These are phyloP conservation scores for Rhodotorula sp. DNA, from an alignment of 1,284 basidiomycete genomes.

Conservation along the genomic window DNA sequence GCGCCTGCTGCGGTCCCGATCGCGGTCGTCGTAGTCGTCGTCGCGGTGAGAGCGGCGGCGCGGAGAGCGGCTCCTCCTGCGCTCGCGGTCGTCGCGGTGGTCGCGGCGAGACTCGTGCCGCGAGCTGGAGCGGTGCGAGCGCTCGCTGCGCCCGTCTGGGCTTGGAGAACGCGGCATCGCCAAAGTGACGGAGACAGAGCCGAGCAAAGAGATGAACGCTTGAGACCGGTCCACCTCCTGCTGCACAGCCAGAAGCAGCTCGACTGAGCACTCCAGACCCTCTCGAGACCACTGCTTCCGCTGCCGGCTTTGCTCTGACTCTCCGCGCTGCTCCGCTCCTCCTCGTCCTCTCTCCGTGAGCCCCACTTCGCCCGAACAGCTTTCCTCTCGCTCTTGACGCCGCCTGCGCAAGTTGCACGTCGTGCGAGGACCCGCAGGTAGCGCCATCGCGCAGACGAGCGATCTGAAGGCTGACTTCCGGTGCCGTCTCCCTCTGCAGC, in stretches of 20 bases:
- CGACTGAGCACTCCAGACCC: background rate
- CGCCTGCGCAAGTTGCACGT: no score
- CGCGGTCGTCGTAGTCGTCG: background rate
- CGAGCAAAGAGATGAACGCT: no score
- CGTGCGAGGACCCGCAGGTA: no score
- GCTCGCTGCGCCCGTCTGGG: constrained; percentile 20
- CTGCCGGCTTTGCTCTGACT: no score
- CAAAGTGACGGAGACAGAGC: background rate
- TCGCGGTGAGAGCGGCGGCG: background rate
- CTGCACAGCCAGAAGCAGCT: background rate
- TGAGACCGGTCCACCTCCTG: background rate
- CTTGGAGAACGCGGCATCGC: constrained; percentile 32
- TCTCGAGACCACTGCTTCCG: no score
- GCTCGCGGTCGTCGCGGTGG: constrained; percentile 3
- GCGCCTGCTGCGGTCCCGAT: background rate
- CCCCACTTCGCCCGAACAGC: no score
- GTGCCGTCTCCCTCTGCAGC: no score
- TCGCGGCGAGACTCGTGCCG: background rate
- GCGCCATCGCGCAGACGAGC: no score
- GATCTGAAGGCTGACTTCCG: no score
- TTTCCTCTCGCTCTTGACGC: no score
- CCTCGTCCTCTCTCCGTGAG: no score
- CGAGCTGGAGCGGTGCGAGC: background rate
- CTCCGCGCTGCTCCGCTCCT: no score
- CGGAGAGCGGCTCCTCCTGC: constrained; percentile 10